Percentiles rank a stretch among this genome's conserved stretches.
phyloP scores from a whole-genome alignment of 116 monocot species.

The Posidonia oceanica region DNA sequence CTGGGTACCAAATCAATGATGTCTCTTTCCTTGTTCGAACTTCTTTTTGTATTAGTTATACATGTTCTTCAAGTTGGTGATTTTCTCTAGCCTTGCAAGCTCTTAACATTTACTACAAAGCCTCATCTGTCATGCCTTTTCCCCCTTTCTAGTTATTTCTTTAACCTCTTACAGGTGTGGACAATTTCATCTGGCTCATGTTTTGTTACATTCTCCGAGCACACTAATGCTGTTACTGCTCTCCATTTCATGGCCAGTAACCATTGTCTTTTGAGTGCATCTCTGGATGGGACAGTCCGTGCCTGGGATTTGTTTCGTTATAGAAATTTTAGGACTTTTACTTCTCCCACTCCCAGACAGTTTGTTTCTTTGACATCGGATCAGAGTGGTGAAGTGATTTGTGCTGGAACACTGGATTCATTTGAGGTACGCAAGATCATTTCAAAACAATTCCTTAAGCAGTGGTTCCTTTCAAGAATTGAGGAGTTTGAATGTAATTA shows the following conservation, averaged over 20 bases:
- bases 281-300: conserved; percentile 93
- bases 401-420: conserved; percentile 96
- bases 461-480: no score
- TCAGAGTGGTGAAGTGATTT: conserved; percentile 92
- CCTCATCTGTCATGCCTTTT: no score
- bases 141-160: neutral
- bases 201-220: conserved; percentile 96
- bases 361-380: conserved; percentile 93
- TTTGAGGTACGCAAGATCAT: conserved; percentile 62
- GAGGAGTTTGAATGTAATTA: no score
- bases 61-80: no score
- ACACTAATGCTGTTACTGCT: conserved; percentile 95
- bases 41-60: no score
- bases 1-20: no score
- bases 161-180: conserved; percentile 56
- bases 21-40: no score
- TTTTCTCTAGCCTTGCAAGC: no score
- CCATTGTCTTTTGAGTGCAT: conserved; percentile 85
- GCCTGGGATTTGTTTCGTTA: conserved; percentile 99
- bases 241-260: conserved; percentile 83
- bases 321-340: conserved; percentile 89
- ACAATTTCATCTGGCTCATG: conserved; percentile 95
- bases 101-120: no score
- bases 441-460: no score
- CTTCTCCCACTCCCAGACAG: conserved; percentile 84